Percentiles rank a stretch among this genome's conserved stretches.
phyloP scores from a whole-genome alignment of 1,284 basidiomycete genomes.

The Laetiporus sulphureus region DNA sequence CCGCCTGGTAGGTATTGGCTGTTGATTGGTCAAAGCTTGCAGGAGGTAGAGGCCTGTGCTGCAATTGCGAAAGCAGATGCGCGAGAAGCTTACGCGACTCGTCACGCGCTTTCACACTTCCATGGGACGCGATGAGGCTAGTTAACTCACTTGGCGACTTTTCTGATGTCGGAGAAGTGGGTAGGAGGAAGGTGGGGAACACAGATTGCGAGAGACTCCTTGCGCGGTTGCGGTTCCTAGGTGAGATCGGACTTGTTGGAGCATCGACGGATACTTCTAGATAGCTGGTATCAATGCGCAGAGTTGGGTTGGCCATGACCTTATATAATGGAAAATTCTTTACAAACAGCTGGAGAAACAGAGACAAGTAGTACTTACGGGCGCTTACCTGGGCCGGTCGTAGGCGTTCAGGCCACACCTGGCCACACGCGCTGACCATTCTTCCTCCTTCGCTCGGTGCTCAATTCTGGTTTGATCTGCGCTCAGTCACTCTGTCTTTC shows the following conservation, averaged over 20 bases:
- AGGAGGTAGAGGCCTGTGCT: slow-evolving; percentile 44
- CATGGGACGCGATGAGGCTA: slow-evolving; percentile 15
- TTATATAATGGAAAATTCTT: too few relatives aligned
- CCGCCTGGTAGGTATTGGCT: slow-evolving; percentile 13
- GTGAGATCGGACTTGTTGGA: slow-evolving; percentile 9
- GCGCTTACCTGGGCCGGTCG: too few relatives aligned
- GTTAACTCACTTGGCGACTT: slow-evolving; percentile 16
- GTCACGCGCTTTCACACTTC: slow-evolving; percentile 35
- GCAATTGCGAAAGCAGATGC: slow-evolving; percentile 51
- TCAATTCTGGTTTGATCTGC: too few relatives aligned
- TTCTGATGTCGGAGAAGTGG: slow-evolving; percentile 24
- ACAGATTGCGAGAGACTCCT: slow-evolving; percentile 24
- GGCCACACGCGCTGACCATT: too few relatives aligned
- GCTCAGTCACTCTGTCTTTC: too few relatives aligned
- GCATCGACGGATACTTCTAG: slow-evolving; percentile 3
- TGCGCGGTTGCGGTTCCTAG: slow-evolving; percentile 16
- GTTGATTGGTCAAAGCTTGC: slow-evolving; percentile 37
- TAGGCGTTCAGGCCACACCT: too few relatives aligned
- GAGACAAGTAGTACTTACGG: too few relatives aligned
- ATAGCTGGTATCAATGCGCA: slow-evolving; percentile 22
- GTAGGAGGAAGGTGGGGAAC: slow-evolving; percentile 27
- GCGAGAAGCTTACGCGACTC: slow-evolving; percentile 56
- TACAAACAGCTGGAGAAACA: too few relatives aligned
- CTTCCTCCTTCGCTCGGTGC: too few relatives aligned
- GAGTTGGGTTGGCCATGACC: slow-evolving; percentile 14